Percentiles rank a stretch among this genome's conserved stretches.
Evolutionary conservation across 352 stramenopile species (phyloP).

Genomic region (Phytophthora lateralis): DNA sequence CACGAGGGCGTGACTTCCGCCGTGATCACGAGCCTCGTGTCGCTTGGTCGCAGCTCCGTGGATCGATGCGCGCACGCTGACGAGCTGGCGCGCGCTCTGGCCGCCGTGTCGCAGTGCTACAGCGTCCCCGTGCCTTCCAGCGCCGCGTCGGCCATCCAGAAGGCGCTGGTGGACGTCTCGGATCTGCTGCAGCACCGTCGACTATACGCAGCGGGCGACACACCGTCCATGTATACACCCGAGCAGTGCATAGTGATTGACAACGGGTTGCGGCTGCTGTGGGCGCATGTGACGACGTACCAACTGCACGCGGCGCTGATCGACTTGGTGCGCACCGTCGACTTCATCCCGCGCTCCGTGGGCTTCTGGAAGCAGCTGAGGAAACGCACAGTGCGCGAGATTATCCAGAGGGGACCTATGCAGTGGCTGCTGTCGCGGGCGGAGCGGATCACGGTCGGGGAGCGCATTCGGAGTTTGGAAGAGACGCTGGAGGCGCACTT

Average conservation of each 20-base stretch:
- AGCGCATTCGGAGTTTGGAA: conserved; percentile 69
- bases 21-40: conserved; percentile 29
- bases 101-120: conserved; percentile 51
- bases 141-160: conserved; percentile 38
- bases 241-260: conserved; percentile 43
- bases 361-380: conserved; percentile 71
- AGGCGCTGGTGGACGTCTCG: conserved; percentile 43
- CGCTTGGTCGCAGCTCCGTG: conserved; percentile 20
- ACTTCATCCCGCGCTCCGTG: conserved; percentile 73
- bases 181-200: conserved; percentile 50
- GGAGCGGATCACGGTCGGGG: conserved; percentile 55
- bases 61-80: conserved; percentile 35
- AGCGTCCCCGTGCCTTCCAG: conserved; percentile 50
- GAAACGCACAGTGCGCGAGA: conserved; percentile 51
- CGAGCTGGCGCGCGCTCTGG: conserved; percentile 44
- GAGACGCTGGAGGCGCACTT: conserved; percentile 69
- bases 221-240: conserved; percentile 13
- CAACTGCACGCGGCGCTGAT: conserved; percentile 61
- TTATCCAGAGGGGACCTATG: conserved; percentile 55
- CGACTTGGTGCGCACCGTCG: conserved; percentile 64
- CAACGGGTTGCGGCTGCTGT: conserved; percentile 50
- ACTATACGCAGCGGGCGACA: conserved; percentile 33
- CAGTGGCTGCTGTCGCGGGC: conserved; percentile 69
- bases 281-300: conserved; percentile 65
- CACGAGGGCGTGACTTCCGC: conserved; percentile 34